A percentile compares a stretch with the other conserved stretches of the same genome.
Conservation (phyloP, 2,329 filamentous ascomycete species). For the Clarireedia sp. region DNA sequence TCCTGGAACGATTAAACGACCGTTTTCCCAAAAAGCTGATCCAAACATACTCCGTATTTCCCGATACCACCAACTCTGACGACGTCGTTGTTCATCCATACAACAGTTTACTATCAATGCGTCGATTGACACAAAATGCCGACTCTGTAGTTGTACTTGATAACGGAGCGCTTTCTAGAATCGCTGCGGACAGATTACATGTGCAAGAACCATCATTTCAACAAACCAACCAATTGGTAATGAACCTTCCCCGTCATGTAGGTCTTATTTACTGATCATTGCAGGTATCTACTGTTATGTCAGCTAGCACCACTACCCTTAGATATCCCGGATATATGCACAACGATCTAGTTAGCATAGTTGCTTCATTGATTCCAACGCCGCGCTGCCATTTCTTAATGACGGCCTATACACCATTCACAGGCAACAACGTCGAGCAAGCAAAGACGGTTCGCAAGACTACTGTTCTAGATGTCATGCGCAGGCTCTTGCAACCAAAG, state of each 20-base stretch:
- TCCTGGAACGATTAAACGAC: constrained; percentile 93
- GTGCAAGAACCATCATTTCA: constrained; percentile 94
- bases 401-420: constrained; percentile 97
- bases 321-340: constrained; percentile 99
- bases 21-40: constrained; percentile 98
- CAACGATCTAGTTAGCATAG: constrained; percentile 94
- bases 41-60: constrained; percentile 97
- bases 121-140: constrained; percentile 86
- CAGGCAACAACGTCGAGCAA: constrained; percentile 89
- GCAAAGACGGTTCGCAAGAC: constrained; percentile 98
- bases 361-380: constrained; percentile 91
- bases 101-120: constrained; percentile 90
- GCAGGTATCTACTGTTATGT: constrained; percentile 92
- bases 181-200: constrained; percentile 88
- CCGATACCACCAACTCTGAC: constrained; percentile 76
- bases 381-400: constrained; percentile 97
- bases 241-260: constrained; percentile 14
- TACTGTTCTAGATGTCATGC: constrained; percentile 96
- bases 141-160: constrained; percentile 97
- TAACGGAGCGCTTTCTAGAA: constrained; percentile 87
- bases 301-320: constrained; percentile 90
- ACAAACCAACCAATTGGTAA: constrained; percentile 89
- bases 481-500: constrained; percentile 88
- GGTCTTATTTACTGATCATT: constrained; percentile 15
- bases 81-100: constrained; percentile 98